Percentiles rank a stretch among this genome's conserved stretches.
These are phyloP conservation scores for Vitis hybrid DNA, from an alignment of 177 flowering plant species.

Conservation along the genomic window DNA sequence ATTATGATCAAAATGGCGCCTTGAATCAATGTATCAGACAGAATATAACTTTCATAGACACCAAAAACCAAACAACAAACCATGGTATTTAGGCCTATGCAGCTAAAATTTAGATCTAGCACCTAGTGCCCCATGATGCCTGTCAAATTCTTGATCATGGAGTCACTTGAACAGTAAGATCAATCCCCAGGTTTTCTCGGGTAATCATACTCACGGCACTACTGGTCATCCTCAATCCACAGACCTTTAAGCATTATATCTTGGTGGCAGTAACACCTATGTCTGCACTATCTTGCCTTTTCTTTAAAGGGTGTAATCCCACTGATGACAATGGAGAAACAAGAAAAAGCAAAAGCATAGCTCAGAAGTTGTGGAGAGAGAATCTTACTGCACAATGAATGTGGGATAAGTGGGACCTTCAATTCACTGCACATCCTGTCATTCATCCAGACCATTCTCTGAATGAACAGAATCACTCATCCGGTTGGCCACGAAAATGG, in stretches of 20 bases:
- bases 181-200: neutral
- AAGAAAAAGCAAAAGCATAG: conserved; percentile 12
- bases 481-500: neutral
- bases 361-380: neutral
- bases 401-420: conserved; percentile 2
- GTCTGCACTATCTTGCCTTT: conserved; percentile 1
- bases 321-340: conserved; percentile 3
- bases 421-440: neutral
- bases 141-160: no score
- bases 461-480: neutral
- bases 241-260: neutral
- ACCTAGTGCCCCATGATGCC: no score
- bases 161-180: no score
- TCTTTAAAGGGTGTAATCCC: conserved; percentile 4
- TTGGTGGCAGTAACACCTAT: neutral
- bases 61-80: no score
- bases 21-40: no score
- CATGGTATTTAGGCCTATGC: no score
- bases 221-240: neutral
- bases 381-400: conserved; percentile 5
- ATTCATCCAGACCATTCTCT: neutral
- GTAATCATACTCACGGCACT: neutral
- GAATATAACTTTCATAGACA: no score
- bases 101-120: no score
- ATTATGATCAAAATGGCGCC: no score